phyloP scores from a whole-genome alignment of 1,284 basidiomycete genomes.

The Stygiomarasmius scandens region DNA sequence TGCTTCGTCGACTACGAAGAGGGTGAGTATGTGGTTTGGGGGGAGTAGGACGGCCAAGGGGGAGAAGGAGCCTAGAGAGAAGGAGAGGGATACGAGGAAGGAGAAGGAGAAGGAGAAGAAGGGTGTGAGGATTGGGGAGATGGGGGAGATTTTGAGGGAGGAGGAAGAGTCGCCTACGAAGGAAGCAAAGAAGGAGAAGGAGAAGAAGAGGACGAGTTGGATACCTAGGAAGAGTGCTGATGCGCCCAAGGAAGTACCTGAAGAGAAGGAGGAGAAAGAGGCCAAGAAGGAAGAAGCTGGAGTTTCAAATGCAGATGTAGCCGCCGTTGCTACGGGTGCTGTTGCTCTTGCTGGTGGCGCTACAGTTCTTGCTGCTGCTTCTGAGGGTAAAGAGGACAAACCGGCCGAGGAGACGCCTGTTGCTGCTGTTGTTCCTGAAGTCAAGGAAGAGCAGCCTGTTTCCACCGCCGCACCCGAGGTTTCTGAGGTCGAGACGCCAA shows the following conservation, averaged over 20 bases:
- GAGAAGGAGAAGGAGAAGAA: slow-evolving; percentile 35
- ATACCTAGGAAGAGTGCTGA: slow-evolving; percentile 17
- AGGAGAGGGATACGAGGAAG: slow-evolving; percentile 25
- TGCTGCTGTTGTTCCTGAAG: background rate
- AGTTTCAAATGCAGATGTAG: slow-evolving; percentile 14
- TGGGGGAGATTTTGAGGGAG: slow-evolving; percentile 64
- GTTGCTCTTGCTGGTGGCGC: slow-evolving; percentile 19
- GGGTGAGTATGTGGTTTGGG: slow-evolving; percentile 59
- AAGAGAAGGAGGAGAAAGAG: slow-evolving; percentile 24
- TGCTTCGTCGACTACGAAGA: slow-evolving; percentile 50
- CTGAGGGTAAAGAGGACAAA: background rate
- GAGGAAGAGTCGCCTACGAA: slow-evolving; percentile 38
- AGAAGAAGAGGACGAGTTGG: slow-evolving; percentile 3
- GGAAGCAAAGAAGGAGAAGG: background rate
- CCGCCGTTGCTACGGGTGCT: slow-evolving; percentile 17
- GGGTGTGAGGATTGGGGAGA: slow-evolving; percentile 52
- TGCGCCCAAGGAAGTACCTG: slow-evolving; percentile 7
- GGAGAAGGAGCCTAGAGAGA: slow-evolving; percentile 13
- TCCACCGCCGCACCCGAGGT: background rate
- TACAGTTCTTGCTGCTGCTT: slow-evolving; percentile 14
- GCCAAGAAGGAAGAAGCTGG: slow-evolving; percentile 22
- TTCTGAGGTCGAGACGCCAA: no score
- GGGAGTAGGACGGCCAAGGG: slow-evolving; percentile 20
- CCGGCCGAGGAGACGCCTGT: background rate
- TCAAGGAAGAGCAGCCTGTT: background rate